A percentile compares a stretch with the other conserved stretches of the same genome.
Conservation (phyloP, 352 stramenopile genomes). For the Phytophthora capsici region DNA sequence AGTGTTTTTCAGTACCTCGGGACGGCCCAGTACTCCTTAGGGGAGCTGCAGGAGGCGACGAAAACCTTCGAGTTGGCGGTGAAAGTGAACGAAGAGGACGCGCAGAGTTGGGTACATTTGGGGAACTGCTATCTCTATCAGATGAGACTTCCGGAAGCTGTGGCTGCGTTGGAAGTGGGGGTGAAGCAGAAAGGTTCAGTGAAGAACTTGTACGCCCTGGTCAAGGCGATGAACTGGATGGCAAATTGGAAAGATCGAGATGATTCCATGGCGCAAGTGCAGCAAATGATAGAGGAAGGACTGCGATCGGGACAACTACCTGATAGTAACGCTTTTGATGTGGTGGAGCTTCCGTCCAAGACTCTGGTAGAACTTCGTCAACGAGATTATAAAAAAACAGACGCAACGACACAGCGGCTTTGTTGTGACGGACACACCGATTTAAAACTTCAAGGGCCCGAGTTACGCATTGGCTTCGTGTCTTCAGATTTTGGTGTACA, state of each 20-base stretch:
- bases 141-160: slow-evolving; percentile 49
- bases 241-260: slow-evolving; percentile 71
- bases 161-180: slow-evolving; percentile 53
- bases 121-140: slow-evolving; percentile 76
- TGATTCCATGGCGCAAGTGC: slow-evolving; percentile 45
- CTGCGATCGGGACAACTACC: slow-evolving; percentile 14
- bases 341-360: slow-evolving; percentile 43
- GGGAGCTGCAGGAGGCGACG: slow-evolving; percentile 61
- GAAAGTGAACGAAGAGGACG: slow-evolving; percentile 51
- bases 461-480: slow-evolving; percentile 71
- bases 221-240: slow-evolving; percentile 77
- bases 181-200: slow-evolving; percentile 47
- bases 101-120: slow-evolving; percentile 67
- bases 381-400: slow-evolving; percentile 17
- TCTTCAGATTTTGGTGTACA: slow-evolving; percentile 88
- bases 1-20: slow-evolving; percentile 76
- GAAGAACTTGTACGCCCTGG: slow-evolving; percentile 47
- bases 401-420: slow-evolving; percentile 15
- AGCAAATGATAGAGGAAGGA: slow-evolving; percentile 27
- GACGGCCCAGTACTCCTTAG: slow-evolving; percentile 73
- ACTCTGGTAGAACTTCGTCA: slow-evolving; percentile 35
- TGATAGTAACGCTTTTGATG: slow-evolving; percentile 51
- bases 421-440: slow-evolving; percentile 18
- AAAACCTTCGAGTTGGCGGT: slow-evolving; percentile 67
- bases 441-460: slow-evolving; percentile 33